A percentile compares a stretch with the other conserved stretches of the same genome.
These are phyloP conservation scores for Aspergillus ruber DNA, from an alignment of 2,329 filamentous ascomycete genomes.

Conservation along the genomic window DNA sequence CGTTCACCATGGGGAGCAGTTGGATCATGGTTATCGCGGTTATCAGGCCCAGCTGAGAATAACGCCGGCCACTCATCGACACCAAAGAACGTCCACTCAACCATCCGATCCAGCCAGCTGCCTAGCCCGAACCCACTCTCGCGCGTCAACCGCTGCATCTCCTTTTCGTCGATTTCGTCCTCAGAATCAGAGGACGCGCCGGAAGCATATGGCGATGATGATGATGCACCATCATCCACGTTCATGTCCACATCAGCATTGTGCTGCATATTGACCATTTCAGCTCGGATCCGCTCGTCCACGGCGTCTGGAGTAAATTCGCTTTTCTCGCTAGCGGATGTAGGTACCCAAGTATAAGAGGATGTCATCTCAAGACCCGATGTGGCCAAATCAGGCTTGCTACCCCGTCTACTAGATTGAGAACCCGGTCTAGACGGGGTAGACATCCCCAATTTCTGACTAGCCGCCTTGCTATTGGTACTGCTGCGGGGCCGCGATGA, in stretches of 20 bases:
- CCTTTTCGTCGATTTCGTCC: conserved; percentile 46
- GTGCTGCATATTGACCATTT: conserved; percentile 28
- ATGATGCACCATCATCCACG: conserved; percentile 10
- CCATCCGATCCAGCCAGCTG: conserved; percentile 51
- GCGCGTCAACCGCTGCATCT: conserved; percentile 46
- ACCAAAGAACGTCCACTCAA: conserved; percentile 53
- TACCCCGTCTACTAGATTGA: conserved; percentile 31
- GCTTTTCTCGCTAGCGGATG: conserved; percentile 8
- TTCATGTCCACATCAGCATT: conserved; percentile 8
- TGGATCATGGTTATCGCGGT: too few relatives aligned
- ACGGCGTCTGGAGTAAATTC: conserved; percentile 45
- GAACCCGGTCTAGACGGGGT: conserved; percentile 33
- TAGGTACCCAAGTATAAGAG: conserved; percentile 8
- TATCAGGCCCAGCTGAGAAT: background rate
- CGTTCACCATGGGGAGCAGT: background rate
- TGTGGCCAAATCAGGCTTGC: conserved; percentile 10
- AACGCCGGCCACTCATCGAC: conserved; percentile 40
- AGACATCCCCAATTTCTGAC: conserved; percentile 27
- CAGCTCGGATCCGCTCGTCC: conserved; percentile 36
- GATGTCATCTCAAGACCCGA: conserved; percentile 11
- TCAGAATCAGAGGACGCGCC: conserved; percentile 12
- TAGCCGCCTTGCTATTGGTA: conserved; percentile 13
- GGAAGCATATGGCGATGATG: conserved; percentile 5
- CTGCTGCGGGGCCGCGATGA: conserved; percentile 4
- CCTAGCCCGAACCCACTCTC: conserved; percentile 52